Percentiles rank a stretch among this genome's conserved stretches.
phyloP scores from a whole-genome alignment of 129 eudicot species.

The Flaveria sonorensis region DNA sequence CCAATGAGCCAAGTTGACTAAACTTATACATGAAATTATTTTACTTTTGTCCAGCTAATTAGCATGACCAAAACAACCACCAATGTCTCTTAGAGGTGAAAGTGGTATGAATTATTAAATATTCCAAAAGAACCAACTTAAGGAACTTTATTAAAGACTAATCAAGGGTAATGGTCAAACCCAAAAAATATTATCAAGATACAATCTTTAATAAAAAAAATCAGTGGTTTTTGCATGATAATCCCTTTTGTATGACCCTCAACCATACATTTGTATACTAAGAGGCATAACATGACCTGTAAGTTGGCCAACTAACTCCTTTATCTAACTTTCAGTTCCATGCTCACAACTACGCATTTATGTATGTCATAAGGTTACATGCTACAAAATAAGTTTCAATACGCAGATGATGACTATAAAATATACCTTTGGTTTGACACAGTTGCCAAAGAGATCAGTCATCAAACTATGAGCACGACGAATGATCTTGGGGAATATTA shows the following conservation, averaged over 20 bases:
- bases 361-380: no score
- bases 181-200: constrained; percentile 6
- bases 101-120: not conserved
- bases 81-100: constrained; percentile 41
- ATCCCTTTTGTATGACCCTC: constrained; percentile 78
- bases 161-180: constrained; percentile 52
- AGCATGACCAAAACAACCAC: constrained; percentile 54
- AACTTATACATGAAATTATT: no score
- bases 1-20: no score
- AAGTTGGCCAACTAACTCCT: constrained; percentile 70
- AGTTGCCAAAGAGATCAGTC: no score
- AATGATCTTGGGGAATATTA: no score
- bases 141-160: not conserved
- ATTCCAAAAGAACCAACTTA: constrained; percentile 39
- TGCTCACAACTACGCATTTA: no score
- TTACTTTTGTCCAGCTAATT: constrained; percentile 41
- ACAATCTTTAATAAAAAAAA: not conserved
- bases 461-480: no score
- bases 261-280: constrained; percentile 79
- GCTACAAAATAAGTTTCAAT: no score
- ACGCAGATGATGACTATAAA: no score
- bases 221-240: not conserved
- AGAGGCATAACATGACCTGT: constrained; percentile 72
- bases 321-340: no score
- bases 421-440: no score